Percentiles rank a stretch among this genome's conserved stretches.
Conservation (phyloP, 345 rosid genomes). For the Eutrema heterophyllum region DNA sequence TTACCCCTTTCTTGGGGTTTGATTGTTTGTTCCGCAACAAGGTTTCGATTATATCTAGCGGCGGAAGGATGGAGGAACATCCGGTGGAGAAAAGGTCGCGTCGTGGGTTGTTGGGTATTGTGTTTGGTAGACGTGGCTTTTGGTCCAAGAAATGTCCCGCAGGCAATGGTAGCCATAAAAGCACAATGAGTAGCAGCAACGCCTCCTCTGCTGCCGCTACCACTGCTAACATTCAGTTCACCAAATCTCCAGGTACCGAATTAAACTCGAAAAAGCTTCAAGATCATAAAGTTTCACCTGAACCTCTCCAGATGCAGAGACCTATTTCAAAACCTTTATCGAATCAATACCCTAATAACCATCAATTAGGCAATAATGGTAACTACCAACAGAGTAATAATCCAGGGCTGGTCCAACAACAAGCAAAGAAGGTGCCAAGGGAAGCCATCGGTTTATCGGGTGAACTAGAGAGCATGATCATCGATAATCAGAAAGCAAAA, state of each 20-base stretch:
- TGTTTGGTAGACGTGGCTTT: conserved; percentile 55
- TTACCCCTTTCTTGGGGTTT: conserved; percentile 5
- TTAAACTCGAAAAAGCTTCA: conserved; percentile 31
- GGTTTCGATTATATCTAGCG: neutral
- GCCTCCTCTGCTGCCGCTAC: conserved; percentile 29
- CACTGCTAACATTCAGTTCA: conserved; percentile 30
- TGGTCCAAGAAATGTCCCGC: conserved; percentile 53
- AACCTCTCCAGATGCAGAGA: conserved; percentile 11
- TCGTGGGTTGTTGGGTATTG: conserved; percentile 52
- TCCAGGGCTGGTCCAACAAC: conserved; percentile 26
- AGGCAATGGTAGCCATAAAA: conserved; percentile 18
- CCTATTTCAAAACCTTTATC: conserved; percentile 31
- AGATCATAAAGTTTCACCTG: conserved; percentile 38
- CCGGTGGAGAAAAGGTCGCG: conserved; percentile 48
- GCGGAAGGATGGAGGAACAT: conserved; percentile 18
- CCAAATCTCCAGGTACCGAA: conserved; percentile 38
- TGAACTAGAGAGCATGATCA: conserved; percentile 80
- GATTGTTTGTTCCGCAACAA: neutral
- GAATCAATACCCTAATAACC: conserved; percentile 20
- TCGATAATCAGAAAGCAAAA: conserved; percentile 54
- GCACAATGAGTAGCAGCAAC: conserved; percentile 28
- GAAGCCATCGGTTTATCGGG: conserved; percentile 66
- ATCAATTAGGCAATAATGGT: conserved; percentile 17
- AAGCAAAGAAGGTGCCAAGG: conserved; percentile 45
- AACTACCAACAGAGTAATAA: conserved; percentile 17